Evolutionary conservation across 768 basidiomycete species (phyloP), one percentile per base, ranked within the genome.

Genomic region (Kwoniella sp.): DNA sequence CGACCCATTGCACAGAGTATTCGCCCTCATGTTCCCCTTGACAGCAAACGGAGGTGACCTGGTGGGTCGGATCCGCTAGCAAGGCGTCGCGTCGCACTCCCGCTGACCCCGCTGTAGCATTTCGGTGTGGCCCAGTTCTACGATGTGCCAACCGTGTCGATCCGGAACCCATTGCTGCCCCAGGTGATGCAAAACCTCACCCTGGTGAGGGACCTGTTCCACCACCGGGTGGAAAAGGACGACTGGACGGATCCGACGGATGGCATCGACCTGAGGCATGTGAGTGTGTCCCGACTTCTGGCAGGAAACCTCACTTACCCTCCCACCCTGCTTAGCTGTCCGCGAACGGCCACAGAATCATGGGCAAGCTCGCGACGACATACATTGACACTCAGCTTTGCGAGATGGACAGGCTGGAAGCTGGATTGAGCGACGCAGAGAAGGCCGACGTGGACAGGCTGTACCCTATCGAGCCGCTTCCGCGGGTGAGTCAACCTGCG

Each of bases 41-140:
- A 43, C 56, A 8, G 50, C 44, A 15, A 50, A 43, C 23, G 59
- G 59, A 12, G 59, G 59, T 19, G 59, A 60, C 25, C 25, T 56
- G 36, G 59, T 60, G 26, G 26, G 58, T 59, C 19, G n/a, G 20
- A 37, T 38, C 60, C 27, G 7, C 25, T 22, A 27, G 15, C 38
- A 15, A 34, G 25, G 7, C 29, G n/a, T 33, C 44, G 29, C 10
- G 29, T 20, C 20, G 14, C 26, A 45, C 5, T 3, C 37, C 38
- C 42, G 37, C 46, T 32, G 19, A n/a, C 8, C 37, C 46, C n/a
- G 28, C n/a, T 27, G 15, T 44, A 69, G 67, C 67, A 70, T 41
- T 34, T 54, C 40, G 67, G 67, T 34, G 31, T 73, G n/a, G 55
- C 67, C 8, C 60, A 72, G 36, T 75, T 57, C 50, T 75, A 75